Base-by-base conservation (phyloP, 208 protist genomes). In the Wallacemonas sp. region DNA sequence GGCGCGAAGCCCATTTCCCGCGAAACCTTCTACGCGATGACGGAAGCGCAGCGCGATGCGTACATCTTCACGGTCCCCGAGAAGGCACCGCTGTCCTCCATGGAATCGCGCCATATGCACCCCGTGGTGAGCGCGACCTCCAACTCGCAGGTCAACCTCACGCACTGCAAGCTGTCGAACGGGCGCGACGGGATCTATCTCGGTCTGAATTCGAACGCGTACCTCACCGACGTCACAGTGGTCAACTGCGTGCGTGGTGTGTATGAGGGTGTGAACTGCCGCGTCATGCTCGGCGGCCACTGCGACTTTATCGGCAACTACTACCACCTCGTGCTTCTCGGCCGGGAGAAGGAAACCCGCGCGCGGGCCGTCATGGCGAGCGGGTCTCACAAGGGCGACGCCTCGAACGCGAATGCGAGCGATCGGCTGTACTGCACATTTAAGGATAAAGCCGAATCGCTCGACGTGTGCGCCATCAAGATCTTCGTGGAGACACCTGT, bases 171-270 rank as follows among this genome's bases (percentile, higher is more conserved):
- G 8, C 45, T 91, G 14, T 64, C 74, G 55, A 85, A 81, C 61
- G 84, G 81, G 12, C 84, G 84, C 31, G 84, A 91, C 68, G 84
- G 81, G 32, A 68, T 91, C 18, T 87, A 85, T 49, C 59, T 86
- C 4, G 81, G 84, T 12, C 70, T 87, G 41, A 71, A 76, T 25
- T 86, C 79, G 22, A 26, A 48, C 32, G 81, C 74, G 28, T 74
- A 70, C 29, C 57, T 88, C 23, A 46, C 42, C 29, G 26, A 49
- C 41, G 72, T 76, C 18, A 26, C 45, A 18, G 68, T 88, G 12
- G 54, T 73, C 10, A 82, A 87, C 70, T 91, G 85, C 61, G 70
- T 81, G 18, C 75, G 85, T 12, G 85, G 85, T 1, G 36, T 87
- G 7, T 88, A 91, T 33, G 85, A 91, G 59, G 81, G 85, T 3